Evolutionary conservation across 345 rosid genomes (phyloP), one percentile per base, ranked within the genome.

Genomic region (Euclidium syriacum): DNA sequence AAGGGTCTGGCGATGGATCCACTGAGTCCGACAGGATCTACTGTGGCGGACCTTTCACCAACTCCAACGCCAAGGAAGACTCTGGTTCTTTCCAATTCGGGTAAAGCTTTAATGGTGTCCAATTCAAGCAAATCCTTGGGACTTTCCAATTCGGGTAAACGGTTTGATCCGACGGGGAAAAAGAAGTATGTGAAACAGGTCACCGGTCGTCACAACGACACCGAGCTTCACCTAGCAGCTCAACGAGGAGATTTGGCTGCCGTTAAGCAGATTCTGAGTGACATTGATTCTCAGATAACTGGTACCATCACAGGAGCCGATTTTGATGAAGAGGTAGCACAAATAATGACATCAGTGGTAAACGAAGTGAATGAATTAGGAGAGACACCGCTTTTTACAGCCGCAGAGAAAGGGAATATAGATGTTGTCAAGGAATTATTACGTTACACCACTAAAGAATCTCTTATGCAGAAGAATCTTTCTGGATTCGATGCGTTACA

Each of bases 181-280:
- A 94, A 83, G 80, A 88, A 87, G 82, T 94, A 90, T 16, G 91
- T 90, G 62, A 87, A 86, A 81, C 99, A 90, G 65, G 97, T 90
- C 59, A 94, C 96, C 0, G 99, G 99, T 17, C 95, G 90, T 48
- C 90, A 81, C 74, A 83, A 94, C 71, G 96, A 94, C 77, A 94
- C 97, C 11, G 97, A 90, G 83, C 81, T 94, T 47, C 97, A 94
- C 73, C 64, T 90, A 69, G 97, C 96, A 2, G 96, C 96, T 4
- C 87, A 83, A 49, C 82, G 90, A 3, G 96, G 92, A 27, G 97
- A 90, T 67, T 58, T 84, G 63, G 84, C 56, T 10, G 69, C 86
- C 3, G 80, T 94, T 34, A 72, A 54, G 68, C 86, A 80, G 63
- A 87, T 90, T 60, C 68, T 94, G 14, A 80, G 59, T 8, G 99